Evolutionary conservation across 1,284 basidiomycete genomes (phyloP).

Genomic region (Melampsora americana): DNA sequence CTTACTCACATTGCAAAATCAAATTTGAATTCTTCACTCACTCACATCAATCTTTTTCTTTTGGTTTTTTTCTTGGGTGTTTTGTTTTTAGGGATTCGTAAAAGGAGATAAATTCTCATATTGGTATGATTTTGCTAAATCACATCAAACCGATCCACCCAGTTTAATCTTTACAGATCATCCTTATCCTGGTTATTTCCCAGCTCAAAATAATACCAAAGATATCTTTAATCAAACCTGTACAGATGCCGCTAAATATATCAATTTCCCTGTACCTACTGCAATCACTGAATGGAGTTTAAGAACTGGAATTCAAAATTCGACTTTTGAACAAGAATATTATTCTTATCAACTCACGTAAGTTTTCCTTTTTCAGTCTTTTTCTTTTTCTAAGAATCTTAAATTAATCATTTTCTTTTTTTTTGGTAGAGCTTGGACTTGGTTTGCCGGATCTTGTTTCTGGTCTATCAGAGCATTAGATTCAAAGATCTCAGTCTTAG

Average conservation of each 20-base stretch:
- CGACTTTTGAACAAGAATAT: conserved; percentile 49
- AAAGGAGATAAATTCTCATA: conserved; percentile 18
- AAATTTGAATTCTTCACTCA: conserved; percentile 14
- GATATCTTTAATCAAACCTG: conserved; percentile 51
- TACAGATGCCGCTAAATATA: conserved; percentile 47
- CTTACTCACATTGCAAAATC: not conserved
- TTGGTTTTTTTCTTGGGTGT: not conserved
- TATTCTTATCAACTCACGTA: conserved; percentile 48
- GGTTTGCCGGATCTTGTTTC: conserved; percentile 46
- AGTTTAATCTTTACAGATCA: conserved; percentile 51
- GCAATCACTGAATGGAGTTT: conserved; percentile 48
- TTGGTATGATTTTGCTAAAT: conserved; percentile 44
- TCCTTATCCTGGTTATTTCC: conserved; percentile 51
- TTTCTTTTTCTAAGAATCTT: not conserved
- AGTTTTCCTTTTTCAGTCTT: not conserved
- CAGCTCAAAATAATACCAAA: conserved; percentile 46
- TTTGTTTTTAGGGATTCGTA: conserved; percentile 36
- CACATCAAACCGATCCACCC: conserved; percentile 45
- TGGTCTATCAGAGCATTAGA: conserved; percentile 34
- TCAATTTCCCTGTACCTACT: conserved; percentile 50
- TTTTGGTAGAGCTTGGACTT: conserved; percentile 48
- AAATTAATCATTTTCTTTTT: not conserved
- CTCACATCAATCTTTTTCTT: conserved; percentile 19
- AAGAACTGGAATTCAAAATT: conserved; percentile 50
- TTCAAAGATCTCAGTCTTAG: conserved; percentile 19